Evolutionary conservation across 805 yeast species (phyloP).

Genomic region (Wickerhamiella brachini): DNA sequence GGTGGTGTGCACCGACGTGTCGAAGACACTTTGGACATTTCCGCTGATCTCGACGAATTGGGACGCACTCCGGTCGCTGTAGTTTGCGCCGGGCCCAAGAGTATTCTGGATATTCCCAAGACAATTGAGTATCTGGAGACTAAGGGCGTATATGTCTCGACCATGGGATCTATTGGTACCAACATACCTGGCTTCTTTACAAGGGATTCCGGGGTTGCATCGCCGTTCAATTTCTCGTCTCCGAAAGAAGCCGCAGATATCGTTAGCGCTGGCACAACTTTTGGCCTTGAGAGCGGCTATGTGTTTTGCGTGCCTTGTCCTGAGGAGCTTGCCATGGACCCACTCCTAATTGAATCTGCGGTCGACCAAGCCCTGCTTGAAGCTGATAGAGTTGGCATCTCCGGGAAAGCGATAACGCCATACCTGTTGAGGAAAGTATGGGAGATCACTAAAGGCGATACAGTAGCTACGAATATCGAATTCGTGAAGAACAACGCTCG

Average conservation of each 20-base stretch:
- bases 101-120: constrained; percentile 63
- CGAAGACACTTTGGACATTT: constrained; percentile 59
- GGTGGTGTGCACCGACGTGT: constrained; percentile 86
- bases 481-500: constrained; percentile 68
- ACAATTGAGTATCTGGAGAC: constrained; percentile 84
- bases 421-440: constrained; percentile 55
- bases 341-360: constrained; percentile 36
- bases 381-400: constrained; percentile 39
- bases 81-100: constrained; percentile 87
- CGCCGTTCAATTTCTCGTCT: constrained; percentile 50
- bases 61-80: constrained; percentile 75
- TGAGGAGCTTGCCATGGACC: constrained; percentile 40
- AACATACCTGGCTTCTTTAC: constrained; percentile 73
- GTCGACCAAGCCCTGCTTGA: constrained; percentile 45
- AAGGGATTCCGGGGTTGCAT: constrained; percentile 54
- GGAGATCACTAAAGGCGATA: constrained; percentile 50
- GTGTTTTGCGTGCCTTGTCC: constrained; percentile 82
- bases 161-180: constrained; percentile 39
- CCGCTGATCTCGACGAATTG: constrained; percentile 78
- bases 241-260: constrained; percentile 49
- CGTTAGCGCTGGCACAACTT: constrained; percentile 31
- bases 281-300: constrained; percentile 52
- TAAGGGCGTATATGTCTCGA: constrained; percentile 77
- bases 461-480: constrained; percentile 55
- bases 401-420: constrained; percentile 72